phyloP scores from a whole-genome alignment of 164 flowering plant species.

The Umbilicus rupestris region DNA sequence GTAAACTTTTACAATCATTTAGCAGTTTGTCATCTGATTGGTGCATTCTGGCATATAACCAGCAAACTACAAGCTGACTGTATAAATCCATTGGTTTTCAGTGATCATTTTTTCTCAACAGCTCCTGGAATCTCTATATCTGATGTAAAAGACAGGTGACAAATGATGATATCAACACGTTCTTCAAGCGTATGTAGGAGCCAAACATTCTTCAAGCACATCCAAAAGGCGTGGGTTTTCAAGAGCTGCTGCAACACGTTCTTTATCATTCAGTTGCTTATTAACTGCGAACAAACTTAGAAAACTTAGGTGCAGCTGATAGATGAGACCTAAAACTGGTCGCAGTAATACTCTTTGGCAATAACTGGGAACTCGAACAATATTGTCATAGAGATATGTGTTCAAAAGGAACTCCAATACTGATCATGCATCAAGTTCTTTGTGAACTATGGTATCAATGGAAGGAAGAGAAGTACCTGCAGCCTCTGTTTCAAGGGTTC shows the following conservation, averaged over 20 bases:
- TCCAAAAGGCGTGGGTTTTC: slow-evolving; percentile 67
- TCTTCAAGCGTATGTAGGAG: slow-evolving; percentile 46
- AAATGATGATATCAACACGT: neutral
- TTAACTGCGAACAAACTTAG: slow-evolving; percentile 56
- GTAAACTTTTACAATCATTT: too few species aligned
- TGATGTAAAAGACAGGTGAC: neutral
- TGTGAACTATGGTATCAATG: too few species aligned
- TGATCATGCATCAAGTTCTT: neutral
- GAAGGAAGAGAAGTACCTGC: slow-evolving; percentile 39
- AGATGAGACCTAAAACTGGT: neutral
- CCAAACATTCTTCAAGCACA: slow-evolving; percentile 80
- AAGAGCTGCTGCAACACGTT: slow-evolving; percentile 80
- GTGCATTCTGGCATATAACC: too few species aligned
- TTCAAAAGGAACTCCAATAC: neutral
- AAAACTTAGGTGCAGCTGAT: too few species aligned
- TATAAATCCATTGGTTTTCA: neutral
- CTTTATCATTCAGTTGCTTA: slow-evolving; percentile 86
- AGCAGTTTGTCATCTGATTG: too few species aligned
- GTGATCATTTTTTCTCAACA: neutral
- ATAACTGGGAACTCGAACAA: neutral
- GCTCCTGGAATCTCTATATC: neutral
- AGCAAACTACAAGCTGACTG: too few species aligned
- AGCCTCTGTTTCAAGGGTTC: slow-evolving; percentile 81
- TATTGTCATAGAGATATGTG: neutral
- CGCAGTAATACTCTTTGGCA: neutral